Evolutionary conservation across 176 grass and related monocot genomes (phyloP).

Genomic region (Bromus sterilis): DNA sequence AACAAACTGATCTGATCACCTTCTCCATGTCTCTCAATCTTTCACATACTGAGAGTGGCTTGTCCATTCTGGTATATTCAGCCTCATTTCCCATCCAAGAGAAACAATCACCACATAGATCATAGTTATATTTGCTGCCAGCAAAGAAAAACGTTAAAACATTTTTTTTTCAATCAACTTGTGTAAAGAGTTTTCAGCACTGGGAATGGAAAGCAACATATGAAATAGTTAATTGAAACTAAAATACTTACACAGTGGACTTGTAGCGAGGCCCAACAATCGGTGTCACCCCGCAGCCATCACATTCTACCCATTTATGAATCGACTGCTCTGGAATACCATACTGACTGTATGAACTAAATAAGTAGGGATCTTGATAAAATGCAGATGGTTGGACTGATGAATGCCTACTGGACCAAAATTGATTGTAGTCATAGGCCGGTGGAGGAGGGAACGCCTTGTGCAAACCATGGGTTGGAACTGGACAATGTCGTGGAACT

Average conservation of each 20-base stretch:
- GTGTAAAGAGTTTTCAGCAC: too few species aligned
- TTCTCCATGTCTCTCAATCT: neutral
- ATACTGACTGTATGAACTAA: conserved; percentile 13
- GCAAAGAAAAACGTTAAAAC: conserved; percentile 5
- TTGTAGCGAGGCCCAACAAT: conserved; percentile 59
- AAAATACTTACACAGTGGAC: conserved; percentile 54
- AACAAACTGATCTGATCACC: conserved; percentile 5
- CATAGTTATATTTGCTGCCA: conserved; percentile 59
- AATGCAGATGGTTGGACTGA: neutral
- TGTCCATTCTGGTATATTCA: conserved; percentile 55
- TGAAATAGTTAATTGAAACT: neutral
- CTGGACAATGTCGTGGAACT: neutral
- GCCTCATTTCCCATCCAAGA: conserved; percentile 31
- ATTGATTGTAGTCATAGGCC: neutral
- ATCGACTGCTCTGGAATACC: neutral
- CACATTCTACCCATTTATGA: conserved; percentile 50
- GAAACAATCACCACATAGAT: conserved; percentile 59
- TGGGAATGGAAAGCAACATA: neutral
- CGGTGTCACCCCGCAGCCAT: conserved; percentile 56
- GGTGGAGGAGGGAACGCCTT: neutral
- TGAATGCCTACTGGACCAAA: neutral
- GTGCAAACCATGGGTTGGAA: neutral
- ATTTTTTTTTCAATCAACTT: too few species aligned
- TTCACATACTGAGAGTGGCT: neutral
- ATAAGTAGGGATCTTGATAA: neutral